phyloP scores from a whole-genome alignment of 1,284 basidiomycete species.

The Paramarasmius palmivorus region DNA sequence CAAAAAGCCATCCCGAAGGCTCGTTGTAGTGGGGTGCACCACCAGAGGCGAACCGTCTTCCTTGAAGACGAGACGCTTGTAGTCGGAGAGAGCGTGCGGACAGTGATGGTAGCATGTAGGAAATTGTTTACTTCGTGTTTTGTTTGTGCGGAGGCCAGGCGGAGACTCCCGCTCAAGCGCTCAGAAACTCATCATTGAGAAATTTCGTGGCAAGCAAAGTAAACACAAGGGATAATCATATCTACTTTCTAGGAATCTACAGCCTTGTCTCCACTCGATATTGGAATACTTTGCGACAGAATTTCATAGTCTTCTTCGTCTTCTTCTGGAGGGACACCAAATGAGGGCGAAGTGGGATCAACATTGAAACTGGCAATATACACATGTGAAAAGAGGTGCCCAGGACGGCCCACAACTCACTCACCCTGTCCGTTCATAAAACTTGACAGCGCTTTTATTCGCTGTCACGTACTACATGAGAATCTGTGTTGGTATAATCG shows the following conservation, averaged over 20 bases:
- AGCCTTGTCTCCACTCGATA: no score
- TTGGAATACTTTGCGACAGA: slow-evolving; percentile 37
- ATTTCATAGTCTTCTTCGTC: slow-evolving; percentile 55
- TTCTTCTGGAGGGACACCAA: no score
- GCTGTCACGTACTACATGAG: slow-evolving; percentile 34
- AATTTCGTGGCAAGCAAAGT: no score
- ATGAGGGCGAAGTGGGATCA: slow-evolving; percentile 58
- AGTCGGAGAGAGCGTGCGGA: slow-evolving; percentile 39
- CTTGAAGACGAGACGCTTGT: slow-evolving; percentile 29
- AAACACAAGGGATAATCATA: no score
- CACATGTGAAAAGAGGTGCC: background rate
- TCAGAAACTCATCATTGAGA: no score
- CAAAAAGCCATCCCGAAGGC: slow-evolving; percentile 85
- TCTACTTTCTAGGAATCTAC: no score
- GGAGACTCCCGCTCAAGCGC: background rate
- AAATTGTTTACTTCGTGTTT: no score
- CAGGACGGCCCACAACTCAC: slow-evolving; percentile 15
- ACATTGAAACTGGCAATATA: slow-evolving; percentile 45
- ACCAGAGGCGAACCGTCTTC: slow-evolving; percentile 67
- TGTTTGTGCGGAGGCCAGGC: background rate
- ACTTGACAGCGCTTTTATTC: slow-evolving; percentile 51
- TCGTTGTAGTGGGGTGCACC: slow-evolving; percentile 84
- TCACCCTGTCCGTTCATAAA: slow-evolving; percentile 62
- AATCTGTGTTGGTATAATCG: background rate
- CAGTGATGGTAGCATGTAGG: slow-evolving; percentile 29